Conservation (phyloP, 768 basidiomycete species). For the Naganishia kalamii region DNA sequence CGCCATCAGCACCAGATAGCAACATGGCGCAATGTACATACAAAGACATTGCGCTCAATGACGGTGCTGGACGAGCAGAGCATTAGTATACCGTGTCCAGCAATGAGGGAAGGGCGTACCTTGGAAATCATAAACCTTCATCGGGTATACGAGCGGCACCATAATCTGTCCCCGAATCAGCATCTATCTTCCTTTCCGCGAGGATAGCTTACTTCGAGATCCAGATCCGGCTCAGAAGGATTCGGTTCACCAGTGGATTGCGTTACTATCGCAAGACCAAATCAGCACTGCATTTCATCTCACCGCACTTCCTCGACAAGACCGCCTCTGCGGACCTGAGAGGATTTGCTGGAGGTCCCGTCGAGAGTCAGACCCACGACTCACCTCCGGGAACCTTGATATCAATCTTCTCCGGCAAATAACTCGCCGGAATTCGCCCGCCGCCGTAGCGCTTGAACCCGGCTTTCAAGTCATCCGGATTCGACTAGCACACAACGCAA, state of each 20-base stretch:
- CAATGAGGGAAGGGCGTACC: neutral
- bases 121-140: constrained; percentile 4
- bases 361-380: too few species aligned
- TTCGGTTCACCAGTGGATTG: constrained; percentile 2
- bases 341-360: too few species aligned
- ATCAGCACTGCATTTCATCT: neutral
- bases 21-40: neutral
- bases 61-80: neutral
- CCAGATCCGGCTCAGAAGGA: constrained; percentile 9
- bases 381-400: constrained; percentile 10
- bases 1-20: too few species aligned
- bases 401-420: constrained; percentile 11
- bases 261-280: neutral
- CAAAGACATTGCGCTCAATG: constrained; percentile 10
- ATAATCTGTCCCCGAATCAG: neutral
- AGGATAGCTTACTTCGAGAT: neutral
- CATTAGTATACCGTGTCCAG: neutral
- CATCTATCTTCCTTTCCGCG: neutral
- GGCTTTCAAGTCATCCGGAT: neutral
- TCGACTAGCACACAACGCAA: neutral
- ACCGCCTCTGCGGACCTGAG: too few species aligned
- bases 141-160: constrained; percentile 10
- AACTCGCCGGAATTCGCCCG: neutral
- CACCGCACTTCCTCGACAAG: neutral
- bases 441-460: constrained; percentile 4